Evolutionary conservation across 2,329 filamentous ascomycete species (phyloP).

Genomic region (Zymoseptoria brevis): DNA sequence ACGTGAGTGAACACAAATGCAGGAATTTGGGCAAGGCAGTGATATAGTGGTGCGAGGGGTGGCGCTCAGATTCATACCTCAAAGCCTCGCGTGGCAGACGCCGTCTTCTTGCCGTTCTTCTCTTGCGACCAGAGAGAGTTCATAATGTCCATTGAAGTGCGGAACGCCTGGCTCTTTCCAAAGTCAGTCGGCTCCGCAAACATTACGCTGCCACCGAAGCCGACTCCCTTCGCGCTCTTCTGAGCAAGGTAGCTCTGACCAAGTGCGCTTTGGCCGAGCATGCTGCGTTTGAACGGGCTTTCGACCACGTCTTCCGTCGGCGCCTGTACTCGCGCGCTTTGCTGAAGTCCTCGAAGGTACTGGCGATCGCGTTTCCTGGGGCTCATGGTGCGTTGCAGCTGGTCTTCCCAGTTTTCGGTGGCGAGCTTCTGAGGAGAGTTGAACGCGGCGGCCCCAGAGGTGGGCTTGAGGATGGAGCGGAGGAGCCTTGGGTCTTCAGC

Average conservation of each 20-base stretch:
- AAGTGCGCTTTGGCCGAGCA: conserved; percentile 32
- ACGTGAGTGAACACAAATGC: not conserved
- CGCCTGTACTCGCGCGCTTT: conserved; percentile 46
- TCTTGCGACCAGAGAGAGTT: conserved; percentile 79
- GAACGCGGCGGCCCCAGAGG: conserved; percentile 26
- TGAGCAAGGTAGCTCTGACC: conserved; percentile 26
- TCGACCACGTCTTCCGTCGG: conserved; percentile 25
- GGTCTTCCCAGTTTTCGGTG: conserved; percentile 83
- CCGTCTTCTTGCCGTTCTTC: conserved; percentile 42
- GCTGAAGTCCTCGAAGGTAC: conserved; percentile 59
- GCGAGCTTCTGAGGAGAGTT: conserved; percentile 49
- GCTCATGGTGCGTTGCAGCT: conserved; percentile 87
- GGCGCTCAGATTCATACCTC: conserved; percentile 69
- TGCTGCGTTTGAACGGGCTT: conserved; percentile 52
- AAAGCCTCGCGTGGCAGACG: conserved; percentile 18
- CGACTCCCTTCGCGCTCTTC: conserved; percentile 27
- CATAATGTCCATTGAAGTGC: conserved; percentile 91
- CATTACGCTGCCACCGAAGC: conserved; percentile 14
- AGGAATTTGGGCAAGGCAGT: not conserved
- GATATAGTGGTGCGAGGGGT: conserved; percentile 21
- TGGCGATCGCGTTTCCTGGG: conserved; percentile 84
- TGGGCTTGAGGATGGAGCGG: conserved; percentile 43
- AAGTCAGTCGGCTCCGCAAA: conserved; percentile 10
- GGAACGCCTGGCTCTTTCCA: conserved; percentile 53
- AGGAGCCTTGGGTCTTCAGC: conserved; percentile 58